Evolutionary conservation across 495 filamentous ascomycete genomes (phyloP).

Genomic region (Pseudomonodictys pantanalensis): DNA sequence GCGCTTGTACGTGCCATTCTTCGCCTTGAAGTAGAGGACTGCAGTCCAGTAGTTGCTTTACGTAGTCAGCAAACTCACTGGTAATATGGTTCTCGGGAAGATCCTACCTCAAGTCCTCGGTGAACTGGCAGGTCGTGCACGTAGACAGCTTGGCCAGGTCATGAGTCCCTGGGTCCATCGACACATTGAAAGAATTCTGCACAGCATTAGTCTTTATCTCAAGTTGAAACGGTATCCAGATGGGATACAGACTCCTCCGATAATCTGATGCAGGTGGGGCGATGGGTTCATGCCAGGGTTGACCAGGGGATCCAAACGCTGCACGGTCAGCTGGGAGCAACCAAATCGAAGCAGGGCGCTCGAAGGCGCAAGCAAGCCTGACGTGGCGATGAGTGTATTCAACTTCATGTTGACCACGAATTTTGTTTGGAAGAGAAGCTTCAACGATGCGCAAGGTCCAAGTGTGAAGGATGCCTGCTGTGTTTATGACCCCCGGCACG

Average conservation of each 20-base stretch:
- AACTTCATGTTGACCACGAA: background rate
- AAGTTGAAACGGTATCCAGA: background rate
- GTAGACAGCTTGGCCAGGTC: background rate
- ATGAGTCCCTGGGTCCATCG: background rate
- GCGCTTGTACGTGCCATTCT: background rate
- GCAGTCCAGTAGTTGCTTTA: background rate
- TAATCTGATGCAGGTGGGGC: background rate
- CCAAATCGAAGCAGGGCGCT: background rate
- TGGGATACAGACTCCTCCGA: too few relatives aligned
- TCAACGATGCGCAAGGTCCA: too few relatives aligned
- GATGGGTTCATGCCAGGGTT: background rate
- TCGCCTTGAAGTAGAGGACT: background rate
- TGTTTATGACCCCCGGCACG: too few relatives aligned
- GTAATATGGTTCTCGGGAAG: background rate
- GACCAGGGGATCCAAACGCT: background rate
- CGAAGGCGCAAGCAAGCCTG: background rate
- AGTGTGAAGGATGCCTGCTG: too few relatives aligned
- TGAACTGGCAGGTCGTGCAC: background rate
- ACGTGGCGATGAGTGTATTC: background rate
- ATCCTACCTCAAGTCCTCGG: background rate
- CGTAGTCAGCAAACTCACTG: background rate
- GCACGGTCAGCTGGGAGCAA: background rate
- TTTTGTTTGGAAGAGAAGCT: too few relatives aligned
- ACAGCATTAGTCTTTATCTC: background rate
- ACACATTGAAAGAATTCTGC: background rate